A percentile compares a stretch with the other conserved stretches of the same genome.
Evolutionary conservation across 2,329 filamentous ascomycete genomes (phyloP).

Genomic region (Paracoccidioides brasiliensis): DNA sequence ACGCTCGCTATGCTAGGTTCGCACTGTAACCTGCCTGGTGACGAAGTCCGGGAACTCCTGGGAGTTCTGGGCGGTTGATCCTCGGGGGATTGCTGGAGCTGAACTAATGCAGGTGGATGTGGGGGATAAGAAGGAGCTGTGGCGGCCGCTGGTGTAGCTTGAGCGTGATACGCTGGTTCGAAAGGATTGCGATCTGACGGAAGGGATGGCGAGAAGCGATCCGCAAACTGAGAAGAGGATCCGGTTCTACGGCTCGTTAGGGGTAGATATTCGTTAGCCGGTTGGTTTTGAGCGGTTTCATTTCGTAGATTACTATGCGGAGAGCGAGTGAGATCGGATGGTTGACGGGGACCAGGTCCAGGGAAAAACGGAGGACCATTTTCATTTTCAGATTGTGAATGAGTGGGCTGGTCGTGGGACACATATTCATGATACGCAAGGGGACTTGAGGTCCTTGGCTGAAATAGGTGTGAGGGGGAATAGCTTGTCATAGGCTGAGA

Average conservation of each 20-base stretch:
- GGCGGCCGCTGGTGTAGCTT: not conserved
- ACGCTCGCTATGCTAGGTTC: conserved; percentile 31
- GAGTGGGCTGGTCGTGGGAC: conserved; percentile 16
- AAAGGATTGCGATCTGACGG: not conserved
- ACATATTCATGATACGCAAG: conserved; percentile 40
- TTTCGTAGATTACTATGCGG: not conserved
- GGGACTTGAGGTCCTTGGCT: conserved; percentile 52
- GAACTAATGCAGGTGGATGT: not conserved
- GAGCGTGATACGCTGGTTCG: not conserved
- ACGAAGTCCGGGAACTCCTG: conserved; percentile 44
- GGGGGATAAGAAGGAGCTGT: not conserved
- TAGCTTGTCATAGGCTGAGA: conserved; percentile 25
- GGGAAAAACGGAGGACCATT: not conserved
- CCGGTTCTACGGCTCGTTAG: not conserved
- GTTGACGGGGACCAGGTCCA: not conserved
- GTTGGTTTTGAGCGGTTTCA: not conserved
- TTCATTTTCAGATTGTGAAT: not conserved
- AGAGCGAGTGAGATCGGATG: conserved; percentile 2
- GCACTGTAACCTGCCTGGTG: conserved; percentile 42
- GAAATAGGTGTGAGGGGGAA: conserved; percentile 36
- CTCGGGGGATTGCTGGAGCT: not conserved
- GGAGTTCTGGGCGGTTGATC: conserved; percentile 25
- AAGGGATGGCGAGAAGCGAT: not conserved
- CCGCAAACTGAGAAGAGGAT: not conserved
- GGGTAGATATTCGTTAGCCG: not conserved